phyloP scores from a whole-genome alignment of 2,329 filamentous ascomycete species.

The Venturiaceae sp. region DNA sequence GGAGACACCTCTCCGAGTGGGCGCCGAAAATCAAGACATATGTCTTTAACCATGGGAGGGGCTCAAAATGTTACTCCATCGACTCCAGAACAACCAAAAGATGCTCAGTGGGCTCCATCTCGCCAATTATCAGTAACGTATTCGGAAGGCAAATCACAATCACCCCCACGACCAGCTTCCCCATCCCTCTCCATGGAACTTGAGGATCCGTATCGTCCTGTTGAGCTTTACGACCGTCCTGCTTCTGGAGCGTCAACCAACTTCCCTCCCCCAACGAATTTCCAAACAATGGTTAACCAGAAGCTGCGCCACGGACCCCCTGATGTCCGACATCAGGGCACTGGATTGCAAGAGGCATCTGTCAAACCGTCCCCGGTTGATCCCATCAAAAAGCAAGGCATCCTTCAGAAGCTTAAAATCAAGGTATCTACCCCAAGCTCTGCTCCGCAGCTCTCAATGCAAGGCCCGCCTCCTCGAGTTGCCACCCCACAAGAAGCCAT shows the following conservation, averaged over 20 bases:
- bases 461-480: background rate
- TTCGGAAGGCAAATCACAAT: background rate
- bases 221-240: conserved; percentile 1
- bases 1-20: background rate
- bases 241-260: background rate
- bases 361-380: background rate
- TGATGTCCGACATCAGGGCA: background rate
- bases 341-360: background rate
- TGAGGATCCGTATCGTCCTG: background rate
- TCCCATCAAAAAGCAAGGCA: background rate
- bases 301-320: background rate
- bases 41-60: background rate
- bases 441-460: background rate
- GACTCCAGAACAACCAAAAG: background rate
- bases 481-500: background rate
- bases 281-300: background rate
- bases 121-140: background rate
- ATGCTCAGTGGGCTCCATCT: background rate
- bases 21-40: background rate
- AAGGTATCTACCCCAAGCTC: background rate
- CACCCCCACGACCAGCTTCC: background rate
- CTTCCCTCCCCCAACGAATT: background rate
- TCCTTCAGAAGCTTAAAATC: background rate
- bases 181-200: background rate
- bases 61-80: background rate